Evolutionary conservation across 768 basidiomycete species (phyloP).

Genomic region (Lactifluus pinguis): DNA sequence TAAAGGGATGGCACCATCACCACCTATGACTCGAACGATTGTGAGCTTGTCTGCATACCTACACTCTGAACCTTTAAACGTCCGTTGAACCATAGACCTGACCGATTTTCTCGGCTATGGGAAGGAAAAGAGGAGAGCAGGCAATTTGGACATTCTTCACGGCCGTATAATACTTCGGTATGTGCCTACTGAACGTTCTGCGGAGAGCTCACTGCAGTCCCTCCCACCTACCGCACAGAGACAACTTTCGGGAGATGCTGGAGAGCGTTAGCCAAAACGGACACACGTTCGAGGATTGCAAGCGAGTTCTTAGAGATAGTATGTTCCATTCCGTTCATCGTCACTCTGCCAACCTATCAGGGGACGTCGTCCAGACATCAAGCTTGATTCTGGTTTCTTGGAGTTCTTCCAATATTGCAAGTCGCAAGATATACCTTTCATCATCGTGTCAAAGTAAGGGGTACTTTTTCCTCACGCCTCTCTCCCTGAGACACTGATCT

Average conservation of each 20-base stretch:
- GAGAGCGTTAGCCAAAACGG: conserved; percentile 65
- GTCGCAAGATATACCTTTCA: conserved; percentile 68
- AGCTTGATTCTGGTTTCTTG: conserved; percentile 82
- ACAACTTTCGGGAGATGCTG: conserved; percentile 84
- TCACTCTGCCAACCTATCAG: neutral
- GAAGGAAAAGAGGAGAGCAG: conserved; percentile 54
- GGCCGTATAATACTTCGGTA: conserved; percentile 58
- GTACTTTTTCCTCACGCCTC: neutral
- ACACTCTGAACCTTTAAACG: neutral
- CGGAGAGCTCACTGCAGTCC: neutral
- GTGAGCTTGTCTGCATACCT: conserved; percentile 33
- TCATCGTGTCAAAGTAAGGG: conserved; percentile 82
- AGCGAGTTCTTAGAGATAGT: conserved; percentile 66
- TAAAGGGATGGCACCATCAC: conserved; percentile 93
- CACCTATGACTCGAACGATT: conserved; percentile 87
- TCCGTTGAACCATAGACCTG: conserved; percentile 43
- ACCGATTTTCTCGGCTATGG: conserved; percentile 91
- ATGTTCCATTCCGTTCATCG: conserved; percentile 21
- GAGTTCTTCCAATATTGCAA: conserved; percentile 84
- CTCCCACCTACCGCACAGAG: conserved; percentile 36
- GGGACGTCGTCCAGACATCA: conserved; percentile 49
- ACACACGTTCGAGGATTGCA: conserved; percentile 81
- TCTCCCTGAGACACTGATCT: neutral
- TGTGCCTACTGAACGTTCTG: conserved; percentile 4
- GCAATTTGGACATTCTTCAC: conserved; percentile 64